Evolutionary conservation across 116 monocot species (phyloP).

Genomic region (Cymodocea nodosa): DNA sequence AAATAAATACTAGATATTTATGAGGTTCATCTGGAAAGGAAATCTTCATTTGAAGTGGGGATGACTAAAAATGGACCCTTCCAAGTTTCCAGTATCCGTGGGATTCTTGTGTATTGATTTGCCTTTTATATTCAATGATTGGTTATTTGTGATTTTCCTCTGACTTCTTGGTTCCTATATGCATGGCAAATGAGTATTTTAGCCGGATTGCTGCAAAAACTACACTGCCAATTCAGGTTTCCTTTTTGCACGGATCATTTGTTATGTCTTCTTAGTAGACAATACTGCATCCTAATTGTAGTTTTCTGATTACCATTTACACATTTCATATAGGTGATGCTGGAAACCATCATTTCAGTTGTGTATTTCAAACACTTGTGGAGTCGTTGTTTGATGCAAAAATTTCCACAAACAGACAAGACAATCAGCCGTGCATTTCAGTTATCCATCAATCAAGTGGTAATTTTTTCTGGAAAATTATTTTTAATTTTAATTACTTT

Average conservation of each 20-base stretch:
- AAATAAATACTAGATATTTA: too few species aligned
- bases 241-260: background rate
- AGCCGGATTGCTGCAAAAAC: background rate
- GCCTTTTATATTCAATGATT: too few species aligned
- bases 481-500: too few species aligned
- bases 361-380: conserved; percentile 39
- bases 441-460: conserved; percentile 60
- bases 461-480: conserved; percentile 12
- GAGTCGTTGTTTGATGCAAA: conserved; percentile 54
- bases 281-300: background rate
- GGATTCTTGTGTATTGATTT: too few species aligned
- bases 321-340: conserved; percentile 6
- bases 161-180: too few species aligned
- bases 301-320: conserved; percentile 8
- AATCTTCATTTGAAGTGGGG: too few species aligned
- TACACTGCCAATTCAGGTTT: background rate
- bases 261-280: background rate
- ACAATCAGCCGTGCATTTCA: conserved; percentile 30
- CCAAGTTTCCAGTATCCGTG: too few species aligned
- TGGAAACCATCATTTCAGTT: conserved; percentile 11
- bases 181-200: background rate
- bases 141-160: too few species aligned
- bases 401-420: conserved; percentile 33
- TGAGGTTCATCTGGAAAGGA: too few species aligned
- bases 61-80: too few species aligned